These are phyloP conservation scores for Chaetomium sp. DNA, from an alignment of 2,329 filamentous ascomycete genomes.

Conservation along the genomic window DNA sequence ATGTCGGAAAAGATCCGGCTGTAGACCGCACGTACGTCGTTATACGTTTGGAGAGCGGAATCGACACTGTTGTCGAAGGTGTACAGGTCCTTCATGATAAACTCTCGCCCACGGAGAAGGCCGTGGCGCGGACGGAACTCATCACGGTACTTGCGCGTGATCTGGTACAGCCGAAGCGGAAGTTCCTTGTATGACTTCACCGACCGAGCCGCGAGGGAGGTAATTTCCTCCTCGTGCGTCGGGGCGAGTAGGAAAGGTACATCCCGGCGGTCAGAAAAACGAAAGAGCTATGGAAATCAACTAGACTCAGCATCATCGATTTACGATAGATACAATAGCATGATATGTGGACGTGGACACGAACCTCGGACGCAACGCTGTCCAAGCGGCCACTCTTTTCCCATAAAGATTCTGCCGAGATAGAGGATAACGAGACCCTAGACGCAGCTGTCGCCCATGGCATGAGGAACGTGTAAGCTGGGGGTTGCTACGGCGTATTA, in stretches of 20 bases:
- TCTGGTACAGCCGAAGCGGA: slow-evolving; percentile 87
- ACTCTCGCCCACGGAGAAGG: slow-evolving; percentile 83
- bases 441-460: slow-evolving; percentile 62
- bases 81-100: slow-evolving; percentile 98
- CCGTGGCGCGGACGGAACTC: slow-evolving; percentile 87
- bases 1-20: slow-evolving; percentile 77
- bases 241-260: slow-evolving; percentile 77
- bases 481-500: neutral
- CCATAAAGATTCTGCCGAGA: slow-evolving; percentile 87
- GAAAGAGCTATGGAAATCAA: slow-evolving; percentile 64
- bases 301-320: slow-evolving; percentile 20
- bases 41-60: slow-evolving; percentile 79
- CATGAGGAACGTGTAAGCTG: neutral
- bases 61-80: slow-evolving; percentile 76
- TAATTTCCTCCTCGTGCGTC: slow-evolving; percentile 97
- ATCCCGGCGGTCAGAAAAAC: slow-evolving; percentile 76
- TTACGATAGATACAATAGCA: neutral
- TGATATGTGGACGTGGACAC: slow-evolving; percentile 4
- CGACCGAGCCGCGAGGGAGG: slow-evolving; percentile 70
- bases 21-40: slow-evolving; percentile 73
- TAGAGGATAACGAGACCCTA: slow-evolving; percentile 77
- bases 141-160: slow-evolving; percentile 91
- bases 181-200: slow-evolving; percentile 83
- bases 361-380: slow-evolving; percentile 70
- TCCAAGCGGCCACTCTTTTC: slow-evolving; percentile 78